A percentile compares a stretch with the other conserved stretches of the same genome.
These are phyloP conservation scores for Trichoderma polysporum DNA, from an alignment of 2,329 filamentous ascomycete species.

Conservation along the genomic window DNA sequence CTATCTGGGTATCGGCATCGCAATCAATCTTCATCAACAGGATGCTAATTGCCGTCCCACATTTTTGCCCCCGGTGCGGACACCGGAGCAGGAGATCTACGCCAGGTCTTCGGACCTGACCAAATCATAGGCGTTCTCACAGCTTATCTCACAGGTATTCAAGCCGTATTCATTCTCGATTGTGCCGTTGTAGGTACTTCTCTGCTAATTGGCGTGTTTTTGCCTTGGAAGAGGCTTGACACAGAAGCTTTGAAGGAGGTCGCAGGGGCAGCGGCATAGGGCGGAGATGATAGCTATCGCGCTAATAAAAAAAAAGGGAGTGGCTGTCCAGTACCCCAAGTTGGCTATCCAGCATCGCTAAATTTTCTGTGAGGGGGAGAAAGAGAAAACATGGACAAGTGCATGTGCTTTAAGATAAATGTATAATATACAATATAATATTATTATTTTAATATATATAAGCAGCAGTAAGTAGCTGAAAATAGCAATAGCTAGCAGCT, in stretches of 20 bases:
- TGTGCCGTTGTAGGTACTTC: neutral
- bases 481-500: too few relatives aligned
- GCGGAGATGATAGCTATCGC: too few relatives aligned
- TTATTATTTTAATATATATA: too few relatives aligned
- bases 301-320: too few relatives aligned
- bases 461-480: too few relatives aligned
- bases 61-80: neutral
- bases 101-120: neutral
- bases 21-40: conserved; percentile 3
- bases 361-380: too few relatives aligned
- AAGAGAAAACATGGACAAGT: too few relatives aligned
- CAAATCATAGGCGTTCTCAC: neutral
- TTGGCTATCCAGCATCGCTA: too few relatives aligned
- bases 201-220: neutral
- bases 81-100: neutral
- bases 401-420: too few relatives aligned
- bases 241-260: neutral
- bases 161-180: neutral
- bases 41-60: neutral
- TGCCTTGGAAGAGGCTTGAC: conserved; percentile 5
- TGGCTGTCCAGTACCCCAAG: too few relatives aligned
- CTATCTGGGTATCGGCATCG: conserved; percentile 5
- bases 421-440: too few relatives aligned
- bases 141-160: neutral
- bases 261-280: too few relatives aligned